Base-by-base conservation (phyloP, 106 monocot species). In the Dendrobium officinale region DNA sequence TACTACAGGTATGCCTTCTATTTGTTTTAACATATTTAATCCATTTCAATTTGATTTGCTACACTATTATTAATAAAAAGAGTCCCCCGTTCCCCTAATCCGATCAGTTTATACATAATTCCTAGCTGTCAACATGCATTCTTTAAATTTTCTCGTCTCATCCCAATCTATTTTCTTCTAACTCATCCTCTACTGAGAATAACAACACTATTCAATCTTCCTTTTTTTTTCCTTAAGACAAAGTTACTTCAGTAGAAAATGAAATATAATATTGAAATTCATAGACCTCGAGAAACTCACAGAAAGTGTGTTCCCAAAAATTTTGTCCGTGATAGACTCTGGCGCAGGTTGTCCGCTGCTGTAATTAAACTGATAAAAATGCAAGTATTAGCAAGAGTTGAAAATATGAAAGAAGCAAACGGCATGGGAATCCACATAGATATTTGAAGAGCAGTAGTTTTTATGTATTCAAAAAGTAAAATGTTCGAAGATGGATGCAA, bases 321-420 rank as follows among this genome's bases (percentile, higher is more conserved):
- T 99, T 87, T 93, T 85, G 83, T 99, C 85, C 0, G 99, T 99
- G 76, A 99, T 91, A 0, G 88, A 91, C 80, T 99, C 99, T 48
- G 99, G 99, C 77, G 99, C 99, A 87, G 99, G 95, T 68, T 99
- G 99, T 20, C 99, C 99, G 74, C 99, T 99, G 86, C 78, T 93
- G 83, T 95, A 99, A 72, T 99, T 99, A 67, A 99, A 99, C 99
- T 99, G 93, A 77, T 20, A 74, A 87, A 64, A 64, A 78, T 10
- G 22, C 24, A 80, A 26, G 72, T 67, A 43, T 80, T 47, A 83
- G 49, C 33, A 79, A 77, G 43, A 22, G 77, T 67, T 58, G 29
- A 48, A n/a, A 74, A 16, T 2, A 19, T 1, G 13, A 41, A 73
- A 74, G 43, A 44, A 74, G n/a, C 4, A 74, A 74, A 74, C 33